Evolutionary conservation across 1,139 yeast species (phyloP).

Genomic region (Candida sanyaensis): DNA sequence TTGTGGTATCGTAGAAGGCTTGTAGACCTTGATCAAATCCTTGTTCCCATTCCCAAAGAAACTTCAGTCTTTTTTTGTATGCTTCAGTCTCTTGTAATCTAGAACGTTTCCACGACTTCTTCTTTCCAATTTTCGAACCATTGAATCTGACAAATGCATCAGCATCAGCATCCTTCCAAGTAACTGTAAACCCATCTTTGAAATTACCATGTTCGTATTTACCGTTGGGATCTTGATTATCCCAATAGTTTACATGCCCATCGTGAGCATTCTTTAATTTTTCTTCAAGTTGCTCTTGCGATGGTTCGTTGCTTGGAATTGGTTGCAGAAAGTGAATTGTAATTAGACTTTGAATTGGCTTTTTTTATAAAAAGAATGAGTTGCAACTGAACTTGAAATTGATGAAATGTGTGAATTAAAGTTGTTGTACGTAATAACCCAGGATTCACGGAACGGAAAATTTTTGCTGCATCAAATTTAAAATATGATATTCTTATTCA

Average conservation of each 20-base stretch:
- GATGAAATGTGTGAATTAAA: too few relatives aligned
- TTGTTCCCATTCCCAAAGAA: slow-evolving; percentile 86
- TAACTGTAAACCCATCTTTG: slow-evolving; percentile 73
- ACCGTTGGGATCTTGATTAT: slow-evolving; percentile 53
- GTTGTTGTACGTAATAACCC: too few relatives aligned
- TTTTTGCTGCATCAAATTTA: background rate
- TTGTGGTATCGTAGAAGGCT: slow-evolving; percentile 22
- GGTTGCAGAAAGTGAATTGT: slow-evolving; percentile 17
- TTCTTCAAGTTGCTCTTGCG: slow-evolving; percentile 44
- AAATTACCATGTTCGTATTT: slow-evolving; percentile 80
- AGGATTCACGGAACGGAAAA: too few relatives aligned
- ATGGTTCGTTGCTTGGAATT: slow-evolving; percentile 31
- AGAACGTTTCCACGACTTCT: slow-evolving; percentile 62
- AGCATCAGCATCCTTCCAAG: slow-evolving; percentile 80
- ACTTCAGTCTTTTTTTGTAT: slow-evolving; percentile 54
- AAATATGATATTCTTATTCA: background rate
- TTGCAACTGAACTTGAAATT: too few relatives aligned
- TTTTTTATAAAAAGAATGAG: too few relatives aligned
- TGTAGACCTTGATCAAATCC: slow-evolving; percentile 69
- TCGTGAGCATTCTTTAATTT: slow-evolving; percentile 37
- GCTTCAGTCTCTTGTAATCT: slow-evolving; percentile 56
- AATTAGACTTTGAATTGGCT: too few relatives aligned
- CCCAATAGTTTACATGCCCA: slow-evolving; percentile 71
- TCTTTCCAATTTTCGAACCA: slow-evolving; percentile 74
- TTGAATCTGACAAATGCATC: slow-evolving; percentile 64